These are phyloP conservation scores for Rhodofomes roseus DNA, from an alignment of 1,284 basidiomycete species.

Conservation along the genomic window DNA sequence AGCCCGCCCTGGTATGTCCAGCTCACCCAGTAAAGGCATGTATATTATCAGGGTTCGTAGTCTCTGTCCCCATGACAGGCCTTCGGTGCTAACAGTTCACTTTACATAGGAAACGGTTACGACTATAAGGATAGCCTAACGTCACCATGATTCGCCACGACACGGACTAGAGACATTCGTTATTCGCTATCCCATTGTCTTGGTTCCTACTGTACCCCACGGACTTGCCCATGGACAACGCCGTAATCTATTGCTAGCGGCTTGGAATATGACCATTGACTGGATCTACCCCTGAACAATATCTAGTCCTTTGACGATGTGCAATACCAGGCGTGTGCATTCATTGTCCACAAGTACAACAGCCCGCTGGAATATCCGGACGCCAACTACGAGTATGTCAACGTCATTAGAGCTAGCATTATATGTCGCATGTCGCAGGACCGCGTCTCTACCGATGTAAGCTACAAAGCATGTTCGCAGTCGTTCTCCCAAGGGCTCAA, in stretches of 20 bases:
- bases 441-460: neutral
- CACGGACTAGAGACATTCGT: slow-evolving; percentile 1
- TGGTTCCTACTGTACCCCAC: slow-evolving; percentile 35
- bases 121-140: neutral
- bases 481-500: slow-evolving; percentile 22
- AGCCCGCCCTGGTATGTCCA: slow-evolving; percentile 49
- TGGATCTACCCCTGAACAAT: slow-evolving; percentile 14
- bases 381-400: too few species aligned
- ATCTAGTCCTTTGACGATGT: too few species aligned
- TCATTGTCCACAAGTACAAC: too few species aligned
- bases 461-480: neutral
- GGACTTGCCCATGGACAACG: slow-evolving; percentile 49
- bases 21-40: neutral
- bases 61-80: too few species aligned
- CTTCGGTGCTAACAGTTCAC: slow-evolving; percentile 16
- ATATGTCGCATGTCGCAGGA: neutral
- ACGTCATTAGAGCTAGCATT: too few species aligned
- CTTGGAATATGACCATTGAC: slow-evolving; percentile 18
- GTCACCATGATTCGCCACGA: neutral
- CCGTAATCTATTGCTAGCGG: slow-evolving; percentile 21
- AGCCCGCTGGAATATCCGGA: too few species aligned
- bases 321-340: slow-evolving; percentile 21
- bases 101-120: neutral
- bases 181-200: neutral
- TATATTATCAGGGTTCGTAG: neutral